Percentiles rank a stretch among this genome's conserved stretches.
Conservation (phyloP, 225 moss, liverwort and hornwort species). For the Asterella californica region DNA sequence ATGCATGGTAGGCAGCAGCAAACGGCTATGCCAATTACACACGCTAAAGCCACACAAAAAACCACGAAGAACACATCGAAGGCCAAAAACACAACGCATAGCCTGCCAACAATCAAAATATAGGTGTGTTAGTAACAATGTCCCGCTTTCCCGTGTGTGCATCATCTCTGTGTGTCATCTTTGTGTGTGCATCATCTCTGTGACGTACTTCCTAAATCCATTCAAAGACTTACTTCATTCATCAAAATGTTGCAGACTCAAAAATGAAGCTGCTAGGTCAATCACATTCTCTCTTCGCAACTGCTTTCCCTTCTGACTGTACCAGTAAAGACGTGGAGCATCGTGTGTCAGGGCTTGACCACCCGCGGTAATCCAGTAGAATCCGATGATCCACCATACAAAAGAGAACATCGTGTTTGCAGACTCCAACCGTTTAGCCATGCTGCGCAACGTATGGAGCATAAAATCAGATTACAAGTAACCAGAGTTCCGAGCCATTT, state of each 20-base stretch:
- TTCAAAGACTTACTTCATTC: no score
- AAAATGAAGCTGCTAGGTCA: no score
- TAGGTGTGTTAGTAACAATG: not conserved
- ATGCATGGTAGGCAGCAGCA: constrained; percentile 99
- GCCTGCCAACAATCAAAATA: constrained; percentile 38
- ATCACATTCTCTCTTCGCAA: no score
- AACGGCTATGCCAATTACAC: constrained; percentile 98
- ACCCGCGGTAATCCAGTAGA: constrained; percentile 92
- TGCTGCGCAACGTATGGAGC: constrained; percentile 40
- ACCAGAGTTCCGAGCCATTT: no score
- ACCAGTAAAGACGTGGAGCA: constrained; percentile 89
- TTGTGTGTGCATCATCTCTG: not conserved
- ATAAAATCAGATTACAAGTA: not conserved
- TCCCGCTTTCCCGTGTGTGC: not conserved
- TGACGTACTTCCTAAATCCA: not conserved
- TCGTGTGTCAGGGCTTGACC: constrained; percentile 67
- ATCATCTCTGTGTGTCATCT: not conserved
- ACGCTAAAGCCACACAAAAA: constrained; percentile 96
- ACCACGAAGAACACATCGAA: constrained; percentile 99
- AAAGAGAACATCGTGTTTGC: constrained; percentile 94
- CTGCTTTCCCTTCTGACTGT: not conserved
- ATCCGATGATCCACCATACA: constrained; percentile 96
- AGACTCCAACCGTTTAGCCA: constrained; percentile 93
- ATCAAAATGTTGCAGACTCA: no score
- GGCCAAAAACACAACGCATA: constrained; percentile 89